phyloP scores from a whole-genome alignment of 768 basidiomycete genomes.

The Agrocybe chaxingu region DNA sequence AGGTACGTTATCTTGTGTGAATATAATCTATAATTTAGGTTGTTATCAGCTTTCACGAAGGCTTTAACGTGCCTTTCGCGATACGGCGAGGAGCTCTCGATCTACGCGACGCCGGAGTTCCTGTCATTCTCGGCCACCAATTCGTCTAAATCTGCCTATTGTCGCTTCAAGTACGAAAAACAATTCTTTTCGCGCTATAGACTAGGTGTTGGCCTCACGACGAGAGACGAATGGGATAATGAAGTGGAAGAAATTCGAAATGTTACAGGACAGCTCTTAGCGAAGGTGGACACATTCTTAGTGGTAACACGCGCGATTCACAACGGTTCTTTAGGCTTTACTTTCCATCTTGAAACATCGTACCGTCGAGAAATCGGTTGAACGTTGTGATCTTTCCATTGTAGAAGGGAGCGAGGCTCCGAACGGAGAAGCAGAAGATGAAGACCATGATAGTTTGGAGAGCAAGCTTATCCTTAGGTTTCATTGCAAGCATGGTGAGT shows the following conservation, averaged over 20 bases:
- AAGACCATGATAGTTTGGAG: constrained; percentile 60
- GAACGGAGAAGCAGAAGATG: constrained; percentile 31
- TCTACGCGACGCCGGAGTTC: constrained; percentile 59
- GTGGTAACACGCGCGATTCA: neutral
- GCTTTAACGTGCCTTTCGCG: constrained; percentile 74
- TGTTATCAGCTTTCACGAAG: constrained; percentile 61
- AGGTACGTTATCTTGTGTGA: constrained; percentile 27
- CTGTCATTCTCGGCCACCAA: constrained; percentile 74
- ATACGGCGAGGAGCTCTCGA: constrained; percentile 78
- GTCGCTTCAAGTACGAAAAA: constrained; percentile 67
- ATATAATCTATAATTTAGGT: constrained; percentile 11
- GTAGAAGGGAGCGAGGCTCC: constrained; percentile 39
- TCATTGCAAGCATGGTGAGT: constrained; percentile 79
- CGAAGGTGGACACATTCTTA: constrained; percentile 47
- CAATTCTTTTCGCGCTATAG: constrained; percentile 71
- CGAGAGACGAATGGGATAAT: constrained; percentile 17
- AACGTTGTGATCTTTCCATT: constrained; percentile 72
- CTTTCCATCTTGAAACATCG: constrained; percentile 72
- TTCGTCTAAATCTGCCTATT: constrained; percentile 78
- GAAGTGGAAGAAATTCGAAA: constrained; percentile 34
- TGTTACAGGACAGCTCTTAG: constrained; percentile 64
- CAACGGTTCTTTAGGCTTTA: constrained; percentile 43
- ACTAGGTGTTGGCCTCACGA: constrained; percentile 25
- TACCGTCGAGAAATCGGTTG: constrained; percentile 73
- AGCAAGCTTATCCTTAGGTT: constrained; percentile 70